Conservation (phyloP, 2,329 filamentous ascomycete species). For the Aureobasidium sp. region DNA sequence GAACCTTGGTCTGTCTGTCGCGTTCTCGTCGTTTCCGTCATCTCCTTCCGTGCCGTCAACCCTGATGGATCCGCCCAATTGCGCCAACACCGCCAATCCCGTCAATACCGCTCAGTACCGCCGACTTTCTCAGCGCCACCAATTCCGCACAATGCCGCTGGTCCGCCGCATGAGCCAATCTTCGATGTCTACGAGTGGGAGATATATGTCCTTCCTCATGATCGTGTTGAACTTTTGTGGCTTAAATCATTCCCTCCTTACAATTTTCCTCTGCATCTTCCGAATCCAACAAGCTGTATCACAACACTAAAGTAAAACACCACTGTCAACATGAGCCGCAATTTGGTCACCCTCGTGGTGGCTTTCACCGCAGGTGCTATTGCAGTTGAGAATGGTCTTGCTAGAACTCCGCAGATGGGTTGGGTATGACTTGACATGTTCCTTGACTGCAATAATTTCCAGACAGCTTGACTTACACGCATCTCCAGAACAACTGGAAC, state of each 20-base stretch:
- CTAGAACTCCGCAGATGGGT: slow-evolving; percentile 32
- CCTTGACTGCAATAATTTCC: background rate
- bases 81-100: background rate
- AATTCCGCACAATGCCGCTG: too few relatives aligned
- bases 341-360: background rate
- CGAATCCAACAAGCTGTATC: too few relatives aligned
- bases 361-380: background rate
- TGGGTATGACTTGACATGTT: slow-evolving; percentile 23
- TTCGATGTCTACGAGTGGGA: too few relatives aligned
- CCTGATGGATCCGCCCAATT: background rate
- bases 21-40: background rate
- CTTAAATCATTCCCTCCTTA: too few relatives aligned
- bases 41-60: background rate
- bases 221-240: too few relatives aligned
- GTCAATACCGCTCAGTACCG: background rate
- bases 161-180: too few relatives aligned
- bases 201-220: too few relatives aligned
- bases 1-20: background rate
- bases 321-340: background rate
- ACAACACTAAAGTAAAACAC: background rate
- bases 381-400: slow-evolving; percentile 28
- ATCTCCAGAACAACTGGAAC: slow-evolving; percentile 34
- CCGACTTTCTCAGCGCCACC: too few relatives aligned
- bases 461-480: too few relatives aligned
- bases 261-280: too few relatives aligned